Percentiles rank a stretch among this genome's conserved stretches.
Conservation (phyloP, 2,329 filamentous ascomycete species). For the Colletotrichum sidae region DNA sequence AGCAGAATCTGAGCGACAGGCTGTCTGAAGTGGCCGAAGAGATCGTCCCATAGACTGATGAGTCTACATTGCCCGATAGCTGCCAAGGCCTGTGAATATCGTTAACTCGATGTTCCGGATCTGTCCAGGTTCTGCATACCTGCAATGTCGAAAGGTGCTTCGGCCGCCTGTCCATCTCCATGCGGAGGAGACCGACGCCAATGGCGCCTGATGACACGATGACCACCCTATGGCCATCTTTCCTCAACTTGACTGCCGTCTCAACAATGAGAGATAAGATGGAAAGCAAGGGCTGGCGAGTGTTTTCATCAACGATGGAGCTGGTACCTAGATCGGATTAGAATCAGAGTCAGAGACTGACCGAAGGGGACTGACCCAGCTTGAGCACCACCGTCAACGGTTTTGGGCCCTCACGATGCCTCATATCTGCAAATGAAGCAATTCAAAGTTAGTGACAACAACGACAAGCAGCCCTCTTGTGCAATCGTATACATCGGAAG, state of each 20-base stretch:
- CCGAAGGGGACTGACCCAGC: slow-evolving; percentile 70
- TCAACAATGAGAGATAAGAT: slow-evolving; percentile 94
- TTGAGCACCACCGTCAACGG: slow-evolving; percentile 86
- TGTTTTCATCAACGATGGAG: slow-evolving; percentile 98
- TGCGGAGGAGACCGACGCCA: slow-evolving; percentile 89
- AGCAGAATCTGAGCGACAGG: slow-evolving; percentile 95
- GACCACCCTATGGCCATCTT: slow-evolving; percentile 93
- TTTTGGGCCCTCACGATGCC: slow-evolving; percentile 59
- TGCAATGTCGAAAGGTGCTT: slow-evolving; percentile 93
- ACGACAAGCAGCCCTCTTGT: too few relatives aligned
- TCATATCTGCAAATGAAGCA: slow-evolving; percentile 66
- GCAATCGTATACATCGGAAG: neutral
- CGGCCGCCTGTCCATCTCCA: slow-evolving; percentile 88
- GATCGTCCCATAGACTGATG: slow-evolving; percentile 93
- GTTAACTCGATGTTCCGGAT: slow-evolving; percentile 10
- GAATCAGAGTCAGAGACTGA: neutral
- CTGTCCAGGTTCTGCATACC: slow-evolving; percentile 50
- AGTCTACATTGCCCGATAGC: slow-evolving; percentile 96
- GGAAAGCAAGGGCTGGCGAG: slow-evolving; percentile 91
- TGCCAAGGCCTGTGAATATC: slow-evolving; percentile 75
- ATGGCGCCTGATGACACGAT: slow-evolving; percentile 98
- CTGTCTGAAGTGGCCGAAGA: slow-evolving; percentile 89
- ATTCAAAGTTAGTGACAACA: slow-evolving; percentile 27
- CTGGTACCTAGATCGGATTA: slow-evolving; percentile 79
- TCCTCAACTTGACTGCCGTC: slow-evolving; percentile 86